Evolutionary conservation across 1,284 basidiomycete genomes (phyloP), one percentile per base, ranked within the genome.

Genomic region (Sporisorium sorghi): DNA sequence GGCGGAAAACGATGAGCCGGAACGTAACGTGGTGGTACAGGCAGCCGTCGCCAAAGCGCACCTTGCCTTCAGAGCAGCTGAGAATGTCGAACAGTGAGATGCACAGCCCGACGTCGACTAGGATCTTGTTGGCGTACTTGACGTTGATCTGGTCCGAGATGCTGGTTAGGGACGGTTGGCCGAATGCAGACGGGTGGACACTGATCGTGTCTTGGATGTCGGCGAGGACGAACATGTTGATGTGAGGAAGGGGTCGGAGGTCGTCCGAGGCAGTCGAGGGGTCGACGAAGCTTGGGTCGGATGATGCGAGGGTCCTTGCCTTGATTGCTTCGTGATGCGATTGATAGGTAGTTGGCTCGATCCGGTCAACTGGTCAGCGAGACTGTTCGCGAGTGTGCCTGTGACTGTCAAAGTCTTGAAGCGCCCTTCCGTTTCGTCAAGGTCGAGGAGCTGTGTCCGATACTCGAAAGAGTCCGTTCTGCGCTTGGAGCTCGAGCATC

Each of bases 21-120:
- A 97, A 97, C 3, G 91, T 89, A n/a, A 92, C 94, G 87, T 93
- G 93, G 84, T 98, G 94, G 90, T 93, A 98, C 80, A 96, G 87
- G 83, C 91, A 91, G 0, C 96, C 96, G 85, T 99, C 96, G 0
- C 95, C 95, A 84, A 96, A 97, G 28, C 94, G 88, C 11, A 98
- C 91, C 72, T 92, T 94, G 2, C 96, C 96, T 81, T 97, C 94
- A 11, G 93, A 91, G 2, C 90, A 91, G 73, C 92, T 89, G 0
- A 91, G 87, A 24, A 98, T 86, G 84, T 98, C 95, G 73, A 93
- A 96, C 0, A 94, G 89, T 57, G 90, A 91, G 58, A 98, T 89
- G 78, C 93, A 94, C 17, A 98, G 88, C 0, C 96, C 95, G 51
- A 96, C 91, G 70, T 93, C 91, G 74, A 93, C 92, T n/a, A 97